phyloP scores from a whole-genome alignment of 1,284 basidiomycete genomes.

The Ceratorhiza oryzae-sativae region DNA sequence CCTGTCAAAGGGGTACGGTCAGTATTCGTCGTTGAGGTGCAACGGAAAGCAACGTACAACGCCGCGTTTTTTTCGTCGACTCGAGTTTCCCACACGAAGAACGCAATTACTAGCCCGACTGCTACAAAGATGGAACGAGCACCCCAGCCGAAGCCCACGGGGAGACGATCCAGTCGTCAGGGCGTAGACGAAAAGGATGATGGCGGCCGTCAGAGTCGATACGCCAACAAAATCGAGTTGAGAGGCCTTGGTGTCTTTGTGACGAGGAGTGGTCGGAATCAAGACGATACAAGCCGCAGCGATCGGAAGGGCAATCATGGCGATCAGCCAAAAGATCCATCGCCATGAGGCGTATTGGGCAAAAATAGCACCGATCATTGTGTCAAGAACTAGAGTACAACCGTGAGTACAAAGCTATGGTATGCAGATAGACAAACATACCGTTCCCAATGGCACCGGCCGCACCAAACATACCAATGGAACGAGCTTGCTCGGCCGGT shows the following conservation, averaged over 20 bases:
- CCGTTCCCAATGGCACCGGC: slow-evolving; percentile 57
- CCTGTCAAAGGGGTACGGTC: slow-evolving; percentile 43
- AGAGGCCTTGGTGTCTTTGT: slow-evolving; percentile 44
- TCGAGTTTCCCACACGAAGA: slow-evolving; percentile 55
- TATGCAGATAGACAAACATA: slow-evolving; percentile 44
- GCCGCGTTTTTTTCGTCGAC: slow-evolving; percentile 53
- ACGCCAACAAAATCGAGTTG: slow-evolving; percentile 50
- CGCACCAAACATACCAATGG: slow-evolving; percentile 57
- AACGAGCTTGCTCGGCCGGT: slow-evolving; percentile 56
- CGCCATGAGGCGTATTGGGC: slow-evolving; percentile 54
- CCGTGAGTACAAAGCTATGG: neutral
- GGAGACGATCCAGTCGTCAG: slow-evolving; percentile 57
- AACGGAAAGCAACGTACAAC: slow-evolving; percentile 48
- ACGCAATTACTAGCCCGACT: slow-evolving; percentile 50
- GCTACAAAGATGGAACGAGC: slow-evolving; percentile 57
- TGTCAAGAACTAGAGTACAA: slow-evolving; percentile 48
- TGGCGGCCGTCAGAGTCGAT: slow-evolving; percentile 48
- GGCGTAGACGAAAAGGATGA: slow-evolving; percentile 57
- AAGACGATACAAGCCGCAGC: slow-evolving; percentile 51
- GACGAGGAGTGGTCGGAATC: slow-evolving; percentile 47
- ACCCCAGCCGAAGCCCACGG: slow-evolving; percentile 57
- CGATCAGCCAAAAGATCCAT: slow-evolving; percentile 59
- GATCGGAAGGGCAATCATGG: slow-evolving; percentile 53
- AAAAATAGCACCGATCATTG: slow-evolving; percentile 51
- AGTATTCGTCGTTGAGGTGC: neutral